Evolutionary conservation across 345 rosid genomes (phyloP), one percentile per base, ranked within the genome.

Genomic region (Angophora floribunda): DNA sequence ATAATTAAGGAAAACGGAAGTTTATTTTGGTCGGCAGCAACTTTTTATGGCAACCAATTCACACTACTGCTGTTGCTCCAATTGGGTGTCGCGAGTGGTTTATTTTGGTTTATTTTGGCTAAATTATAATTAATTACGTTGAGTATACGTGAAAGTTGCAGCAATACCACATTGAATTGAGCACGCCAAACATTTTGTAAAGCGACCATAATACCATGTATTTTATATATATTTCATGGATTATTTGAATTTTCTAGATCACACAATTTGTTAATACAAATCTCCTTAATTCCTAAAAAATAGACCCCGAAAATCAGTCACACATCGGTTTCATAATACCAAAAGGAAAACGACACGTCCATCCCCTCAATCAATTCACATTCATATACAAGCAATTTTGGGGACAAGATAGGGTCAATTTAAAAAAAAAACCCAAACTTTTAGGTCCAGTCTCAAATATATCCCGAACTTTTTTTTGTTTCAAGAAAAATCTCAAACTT

Each of bases 201-300:
- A 9, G 47, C 4, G 1, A 41, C 49, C 84, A 41, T 5, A 36
- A 70, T 32, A 32, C 13, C 80, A 32, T 0, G 45, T 8, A 36
- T 36, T 36, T 36, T 36, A 36, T 36, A 57, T 8, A 24, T 57
- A 22, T 52, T 7, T 52, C 17, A 17, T 52, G 53, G 41, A 63
- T 63, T 8, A 75, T 7, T 4, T 19, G 5, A 75, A 19, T 19
- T 11, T 11, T 70, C 24, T 3, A 2, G 2, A 75, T 36, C 82
- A 7, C 1, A 1, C 7, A 17, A 36, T 4, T 21, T 4, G 0
- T 70, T 70, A 1, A 1, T 17, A 70, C 13, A 19, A 2, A 41
- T 36, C 26, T 75, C 7, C 14, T 36, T 41, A 41, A 75, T 24
- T 59, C 65, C 6, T 4, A 4, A 4, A 50, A 50, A 11, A 4